phyloP scores from a whole-genome alignment of 768 basidiomycete genomes.

The Omphalotus guepiniiformis region DNA sequence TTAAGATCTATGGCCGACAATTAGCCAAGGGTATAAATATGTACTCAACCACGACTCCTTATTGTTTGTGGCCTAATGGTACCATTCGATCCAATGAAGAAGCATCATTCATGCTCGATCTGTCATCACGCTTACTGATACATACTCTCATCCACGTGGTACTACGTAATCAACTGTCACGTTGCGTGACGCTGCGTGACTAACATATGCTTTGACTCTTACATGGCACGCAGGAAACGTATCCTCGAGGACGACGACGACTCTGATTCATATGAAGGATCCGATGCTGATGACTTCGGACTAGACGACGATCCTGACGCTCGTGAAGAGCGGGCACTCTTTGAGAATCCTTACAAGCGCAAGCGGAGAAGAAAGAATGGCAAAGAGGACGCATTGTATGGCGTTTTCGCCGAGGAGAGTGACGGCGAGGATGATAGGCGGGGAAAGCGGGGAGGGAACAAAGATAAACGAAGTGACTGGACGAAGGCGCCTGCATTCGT shows the following conservation, averaged over 20 bases:
- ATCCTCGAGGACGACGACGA: constrained; percentile 68
- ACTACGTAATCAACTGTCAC: no score
- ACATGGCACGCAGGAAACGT: constrained; percentile 76
- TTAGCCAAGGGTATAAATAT: no score
- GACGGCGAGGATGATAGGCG: constrained; percentile 49
- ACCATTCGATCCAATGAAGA: no score
- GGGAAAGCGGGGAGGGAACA: constrained; percentile 21
- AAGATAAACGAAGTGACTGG: constrained; percentile 55
- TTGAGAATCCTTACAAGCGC: constrained; percentile 70
- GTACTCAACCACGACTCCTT: no score
- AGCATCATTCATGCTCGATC: no score
- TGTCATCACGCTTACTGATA: no score
- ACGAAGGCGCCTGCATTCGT: constrained; percentile 77
- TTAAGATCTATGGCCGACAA: no score
- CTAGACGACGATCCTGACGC: constrained; percentile 55
- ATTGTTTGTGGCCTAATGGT: no score
- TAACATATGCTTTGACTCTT: background rate
- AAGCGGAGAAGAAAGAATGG: constrained; percentile 63
- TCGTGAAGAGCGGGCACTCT: constrained; percentile 70
- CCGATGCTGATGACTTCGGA: constrained; percentile 41
- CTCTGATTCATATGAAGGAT: constrained; percentile 61
- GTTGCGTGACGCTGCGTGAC: no score
- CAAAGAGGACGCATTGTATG: constrained; percentile 74
- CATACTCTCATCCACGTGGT: no score
- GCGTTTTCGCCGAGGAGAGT: constrained; percentile 68